phyloP scores from a whole-genome alignment of 257 asterid genomes.

The Misopates orontium region DNA sequence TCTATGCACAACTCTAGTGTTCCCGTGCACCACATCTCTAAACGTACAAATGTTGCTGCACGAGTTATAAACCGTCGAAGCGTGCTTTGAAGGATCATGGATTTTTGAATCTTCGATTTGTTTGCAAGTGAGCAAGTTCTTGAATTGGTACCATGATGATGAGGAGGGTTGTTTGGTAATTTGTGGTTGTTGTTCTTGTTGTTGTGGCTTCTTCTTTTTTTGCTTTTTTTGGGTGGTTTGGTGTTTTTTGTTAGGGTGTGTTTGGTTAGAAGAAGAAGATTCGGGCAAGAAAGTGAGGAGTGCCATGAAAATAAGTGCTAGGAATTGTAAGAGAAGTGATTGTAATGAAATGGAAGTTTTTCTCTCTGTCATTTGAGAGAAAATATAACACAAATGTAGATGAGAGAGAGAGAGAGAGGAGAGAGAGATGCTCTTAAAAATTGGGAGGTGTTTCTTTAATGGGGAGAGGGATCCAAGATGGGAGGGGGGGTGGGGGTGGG shows the following conservation, averaged over 20 bases:
- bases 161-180: constrained; percentile 45
- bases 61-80: constrained; percentile 31
- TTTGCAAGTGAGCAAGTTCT: constrained; percentile 77
- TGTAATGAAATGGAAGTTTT: constrained; percentile 19
- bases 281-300: constrained; percentile 53
- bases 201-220: constrained; percentile 42
- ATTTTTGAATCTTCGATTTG: constrained; percentile 57
- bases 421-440: constrained; percentile 31
- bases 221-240: background rate
- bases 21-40: constrained; percentile 63
- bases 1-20: constrained; percentile 67
- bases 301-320: constrained; percentile 59
- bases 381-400: background rate
- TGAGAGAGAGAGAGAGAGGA: constrained; percentile 37
- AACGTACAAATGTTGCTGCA: constrained; percentile 69
- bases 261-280: constrained; percentile 10
- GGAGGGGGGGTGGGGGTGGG: constrained; percentile 17
- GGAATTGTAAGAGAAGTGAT: constrained; percentile 38
- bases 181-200: constrained; percentile 24
- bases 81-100: constrained; percentile 60
- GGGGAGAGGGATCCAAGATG: constrained; percentile 61
- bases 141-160: constrained; percentile 78
- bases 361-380: constrained; percentile 44
- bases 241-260: constrained; percentile 19
- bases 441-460: constrained; percentile 45